phyloP scores from a whole-genome alignment of 768 basidiomycete species.

The Pisolithus marmoratus region DNA sequence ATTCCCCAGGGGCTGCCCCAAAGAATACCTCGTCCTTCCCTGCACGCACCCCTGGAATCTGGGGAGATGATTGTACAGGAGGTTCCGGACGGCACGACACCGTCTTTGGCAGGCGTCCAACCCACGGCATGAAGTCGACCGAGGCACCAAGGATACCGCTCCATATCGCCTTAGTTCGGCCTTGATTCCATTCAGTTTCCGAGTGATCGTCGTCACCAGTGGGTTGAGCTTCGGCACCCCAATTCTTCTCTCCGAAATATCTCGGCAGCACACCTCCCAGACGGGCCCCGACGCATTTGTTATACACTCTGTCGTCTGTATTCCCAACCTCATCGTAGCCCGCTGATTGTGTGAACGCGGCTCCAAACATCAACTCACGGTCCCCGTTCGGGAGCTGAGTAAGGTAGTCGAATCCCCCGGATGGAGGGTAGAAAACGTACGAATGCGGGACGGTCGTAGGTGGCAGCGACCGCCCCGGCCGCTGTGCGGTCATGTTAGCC shows the following conservation, averaged over 20 bases:
- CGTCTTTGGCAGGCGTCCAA: constrained; percentile 52
- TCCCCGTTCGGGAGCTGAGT: constrained; percentile 49
- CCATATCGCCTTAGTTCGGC: constrained; percentile 53
- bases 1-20: constrained; percentile 49
- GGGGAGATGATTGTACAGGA: constrained; percentile 8
- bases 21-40: background rate
- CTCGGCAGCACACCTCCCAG: constrained; percentile 42
- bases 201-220: background rate
- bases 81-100: constrained; percentile 38
- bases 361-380: constrained; percentile 59
- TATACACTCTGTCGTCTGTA: constrained; percentile 33
- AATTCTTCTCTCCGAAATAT: constrained; percentile 45
- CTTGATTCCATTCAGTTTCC: constrained; percentile 30
- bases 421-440: constrained; percentile 49
- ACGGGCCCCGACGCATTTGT: constrained; percentile 28
- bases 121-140: constrained; percentile 60
- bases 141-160: constrained; percentile 62
- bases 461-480: constrained; percentile 35
- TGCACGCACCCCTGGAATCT: background rate
- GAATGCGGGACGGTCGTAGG: constrained; percentile 41
- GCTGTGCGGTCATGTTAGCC: constrained; percentile 61
- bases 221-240: constrained; percentile 33
- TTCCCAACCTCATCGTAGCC: constrained; percentile 32
- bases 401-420: constrained; percentile 55
- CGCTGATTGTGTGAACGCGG: constrained; percentile 37